These are phyloP conservation scores for Aspergillus terreus DNA, from an alignment of 2,329 filamentous ascomycete species.

Conservation along the genomic window DNA sequence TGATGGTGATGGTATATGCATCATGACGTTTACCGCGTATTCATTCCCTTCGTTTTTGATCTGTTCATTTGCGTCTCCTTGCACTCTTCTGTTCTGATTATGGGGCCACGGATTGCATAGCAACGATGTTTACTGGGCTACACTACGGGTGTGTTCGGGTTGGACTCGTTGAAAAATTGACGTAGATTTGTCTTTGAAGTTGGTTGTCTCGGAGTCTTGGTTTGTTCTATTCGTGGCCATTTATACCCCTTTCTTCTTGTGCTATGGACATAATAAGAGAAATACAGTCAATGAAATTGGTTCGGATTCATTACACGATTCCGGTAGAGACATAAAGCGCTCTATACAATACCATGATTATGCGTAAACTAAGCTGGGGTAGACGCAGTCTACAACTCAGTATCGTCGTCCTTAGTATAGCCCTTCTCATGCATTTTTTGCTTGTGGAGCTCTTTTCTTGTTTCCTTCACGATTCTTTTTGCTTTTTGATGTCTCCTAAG, in stretches of 20 bases:
- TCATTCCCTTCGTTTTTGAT: neutral
- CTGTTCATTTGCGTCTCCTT: neutral
- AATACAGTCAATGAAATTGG: neutral
- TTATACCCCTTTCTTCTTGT: neutral
- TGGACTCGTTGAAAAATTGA: conserved; percentile 6
- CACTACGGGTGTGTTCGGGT: neutral
- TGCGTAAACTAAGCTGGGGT: no score
- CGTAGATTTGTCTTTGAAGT: neutral
- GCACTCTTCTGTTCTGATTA: neutral
- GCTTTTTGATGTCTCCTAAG: no score
- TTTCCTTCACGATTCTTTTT: no score
- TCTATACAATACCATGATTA: no score
- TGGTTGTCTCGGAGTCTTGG: neutral
- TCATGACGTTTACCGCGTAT: neutral
- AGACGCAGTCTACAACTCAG: no score
- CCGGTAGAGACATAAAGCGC: no score
- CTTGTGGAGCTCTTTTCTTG: no score
- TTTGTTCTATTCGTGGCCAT: neutral
- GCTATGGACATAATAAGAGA: neutral
- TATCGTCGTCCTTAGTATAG: no score
- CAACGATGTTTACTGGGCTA: neutral
- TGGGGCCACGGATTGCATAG: conserved; percentile 1
- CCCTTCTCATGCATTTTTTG: no score
- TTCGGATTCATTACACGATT: neutral
- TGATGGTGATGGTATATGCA: neutral